Percentiles rank a stretch among this genome's conserved stretches.
Evolutionary conservation across 148 eudicot species (phyloP).

Genomic region (Fagopyrum esculentum): DNA sequence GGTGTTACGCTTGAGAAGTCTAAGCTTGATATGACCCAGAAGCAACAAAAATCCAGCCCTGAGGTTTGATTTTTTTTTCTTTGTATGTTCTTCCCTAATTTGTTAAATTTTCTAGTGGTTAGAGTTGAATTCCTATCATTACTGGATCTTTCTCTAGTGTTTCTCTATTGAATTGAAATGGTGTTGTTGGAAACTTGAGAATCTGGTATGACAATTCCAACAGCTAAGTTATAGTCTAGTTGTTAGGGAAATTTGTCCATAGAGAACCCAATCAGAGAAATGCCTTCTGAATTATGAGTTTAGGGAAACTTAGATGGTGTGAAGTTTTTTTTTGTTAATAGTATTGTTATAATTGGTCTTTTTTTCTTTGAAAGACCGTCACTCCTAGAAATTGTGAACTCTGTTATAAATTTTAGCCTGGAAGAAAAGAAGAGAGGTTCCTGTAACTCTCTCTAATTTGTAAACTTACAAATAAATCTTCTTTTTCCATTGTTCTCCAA

Average conservation of each 20-base stretch:
- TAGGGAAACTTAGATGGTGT: not conserved
- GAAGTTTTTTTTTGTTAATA: not conserved
- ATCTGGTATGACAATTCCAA: not conserved
- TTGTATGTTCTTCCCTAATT: not conserved
- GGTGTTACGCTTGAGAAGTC: conserved; percentile 72
- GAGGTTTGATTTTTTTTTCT: conserved; percentile 33
- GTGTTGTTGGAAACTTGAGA: not conserved
- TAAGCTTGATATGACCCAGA: conserved; percentile 55
- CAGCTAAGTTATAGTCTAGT: not conserved
- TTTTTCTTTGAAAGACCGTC: not conserved
- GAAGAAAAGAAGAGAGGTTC: not conserved
- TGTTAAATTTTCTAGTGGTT: not conserved
- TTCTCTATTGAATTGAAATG: not conserved
- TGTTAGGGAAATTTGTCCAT: not conserved
- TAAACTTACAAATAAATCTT: not conserved
- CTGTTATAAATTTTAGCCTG: not conserved
- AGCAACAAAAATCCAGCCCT: conserved; percentile 46
- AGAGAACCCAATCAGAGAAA: not conserved
- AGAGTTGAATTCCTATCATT: not conserved
- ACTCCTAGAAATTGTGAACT: not conserved
- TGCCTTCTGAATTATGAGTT: not conserved
- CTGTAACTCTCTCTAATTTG: not conserved
- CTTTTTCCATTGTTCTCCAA: not conserved
- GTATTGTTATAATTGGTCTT: not conserved
- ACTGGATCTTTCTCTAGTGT: conserved; percentile 5